Base-by-base conservation (phyloP, 2,329 filamentous ascomycete genomes). In the Monilinia laxa region DNA sequence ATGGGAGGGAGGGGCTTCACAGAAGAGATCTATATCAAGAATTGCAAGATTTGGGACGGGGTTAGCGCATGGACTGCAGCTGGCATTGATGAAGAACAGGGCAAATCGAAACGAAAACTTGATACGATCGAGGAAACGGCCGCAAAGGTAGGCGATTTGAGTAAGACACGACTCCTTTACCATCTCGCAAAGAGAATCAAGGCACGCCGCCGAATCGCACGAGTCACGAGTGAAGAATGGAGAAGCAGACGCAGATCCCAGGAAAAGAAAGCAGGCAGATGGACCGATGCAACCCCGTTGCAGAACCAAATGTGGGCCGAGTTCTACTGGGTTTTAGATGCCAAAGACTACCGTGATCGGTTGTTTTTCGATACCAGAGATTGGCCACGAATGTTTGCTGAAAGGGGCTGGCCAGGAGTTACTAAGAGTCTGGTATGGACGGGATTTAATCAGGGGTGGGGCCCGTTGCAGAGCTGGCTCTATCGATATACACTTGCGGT, bases 251-350 rank as follows among this genome's bases (percentile, higher is more conserved):
- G 72, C 35, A 64, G 71, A 59, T 16, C 10, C 5, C 69, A 71
- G 56, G 73, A 74, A 69, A 71, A 69, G 68, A 72, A 68, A n/a
- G 69, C 70, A 16, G 72, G 72, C 3, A 47, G 73, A 16, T 73
- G 73, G 71, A 69, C 67, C 5, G 72, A 72, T 62, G 71, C 70
- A 14, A 73, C 68, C 0, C 45, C 64, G 38, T 52, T 70, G 52
- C 70, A 71, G 66, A 62, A 70, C 54, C 65, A 62, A 3, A 40
- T 72, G 54, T 75, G 70, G 73, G 66, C 49, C 4, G 65, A 67
- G 6, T 74, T 73, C 23, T 67, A 74, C 47, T 74, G 72, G 71
- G 71, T 73, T 18, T 49, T 69, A 4, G 65, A 72, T 52, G n/a
- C 20, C 9, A 60, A 67, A n/a, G 67, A 69, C 38, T 56, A 65